Evolutionary conservation across 2,329 filamentous ascomycete genomes (phyloP), one percentile per base, ranked within the genome.

Genomic region (Macrophomina phaseolina): DNA sequence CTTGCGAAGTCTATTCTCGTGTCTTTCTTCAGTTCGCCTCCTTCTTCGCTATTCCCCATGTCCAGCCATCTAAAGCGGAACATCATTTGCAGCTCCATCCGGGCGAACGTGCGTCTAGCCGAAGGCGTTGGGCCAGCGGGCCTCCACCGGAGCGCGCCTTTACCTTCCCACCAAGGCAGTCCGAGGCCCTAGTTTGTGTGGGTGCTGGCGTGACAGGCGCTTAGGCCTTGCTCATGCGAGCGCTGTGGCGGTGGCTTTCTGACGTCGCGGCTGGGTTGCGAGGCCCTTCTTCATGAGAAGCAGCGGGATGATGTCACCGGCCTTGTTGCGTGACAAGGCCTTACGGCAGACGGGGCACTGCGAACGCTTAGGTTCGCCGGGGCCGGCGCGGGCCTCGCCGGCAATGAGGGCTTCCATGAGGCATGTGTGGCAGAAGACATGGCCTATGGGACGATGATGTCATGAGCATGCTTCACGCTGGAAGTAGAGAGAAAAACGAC

Each of bases 391-490:
- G 69, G 83, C 83, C 70, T 87, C 85, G 51, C 83, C 82, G 32
- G 83, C 84, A 46, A 84, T 84, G 18, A 90, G 76, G n/a, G 86
- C 84, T 72, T 88, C 85, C 61, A 85, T 82, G 49, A 90, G 83
- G 70, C 87, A 90, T 42, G 84, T 84, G 71, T 89, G 87, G 73
- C 87, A 90, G 75, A 89, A 89, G 30, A 89, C 79, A 72, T 90
- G 87, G 0, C 87, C 86, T 88, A 66, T 18, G 28, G 16, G 11
- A 36, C 46, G 16, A 42, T 36, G 18, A 12, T 23, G 55, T 40
- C 23, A 32, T 28, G 30, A 45, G 12, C 40, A 28, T 28, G 49
- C 45, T 38, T 34, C 12, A 32, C 18, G 9, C 12, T 64, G 51
- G 23, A 38, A 49, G 34, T 2, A 5, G 30, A 9, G 11, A 38